Percentiles rank a stretch among this genome's conserved stretches.
Conservation (phyloP, 176 grass and related monocot genomes). For the Triticum urartu region DNA sequence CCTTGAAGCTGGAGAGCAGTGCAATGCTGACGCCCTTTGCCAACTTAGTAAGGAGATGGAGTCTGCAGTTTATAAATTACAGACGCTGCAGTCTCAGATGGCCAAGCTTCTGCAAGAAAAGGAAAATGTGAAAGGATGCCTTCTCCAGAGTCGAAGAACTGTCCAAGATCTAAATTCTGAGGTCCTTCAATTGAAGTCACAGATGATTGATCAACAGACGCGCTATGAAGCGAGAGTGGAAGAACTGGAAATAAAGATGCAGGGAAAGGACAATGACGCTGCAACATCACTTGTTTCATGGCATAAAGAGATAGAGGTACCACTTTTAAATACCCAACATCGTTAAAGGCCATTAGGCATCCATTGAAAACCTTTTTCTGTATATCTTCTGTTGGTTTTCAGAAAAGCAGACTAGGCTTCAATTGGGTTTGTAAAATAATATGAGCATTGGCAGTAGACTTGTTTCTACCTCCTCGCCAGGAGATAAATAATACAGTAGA, state of each 20-base stretch:
- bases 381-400: background rate
- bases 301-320: conserved; percentile 73
- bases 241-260: conserved; percentile 55
- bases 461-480: background rate
- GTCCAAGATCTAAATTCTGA: conserved; percentile 46
- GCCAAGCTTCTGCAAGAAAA: conserved; percentile 47
- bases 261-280: conserved; percentile 30
- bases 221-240: conserved; percentile 42
- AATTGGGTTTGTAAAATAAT: background rate
- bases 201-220: conserved; percentile 57
- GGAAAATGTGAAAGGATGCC: conserved; percentile 24
- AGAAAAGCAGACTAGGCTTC: background rate
- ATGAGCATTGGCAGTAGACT: background rate
- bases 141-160: conserved; percentile 35
- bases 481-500: background rate
- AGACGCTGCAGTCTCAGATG: conserved; percentile 52
- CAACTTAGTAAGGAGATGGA: conserved; percentile 58
- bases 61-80: conserved; percentile 42
- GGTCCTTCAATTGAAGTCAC: conserved; percentile 54
- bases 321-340: background rate
- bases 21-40: conserved; percentile 27
- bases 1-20: conserved; percentile 14
- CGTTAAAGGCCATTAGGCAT: background rate
- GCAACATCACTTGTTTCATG: conserved; percentile 47
- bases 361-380: background rate